Conservation (phyloP, 768 basidiomycete species). For the Pulveroboletus frians region DNA sequence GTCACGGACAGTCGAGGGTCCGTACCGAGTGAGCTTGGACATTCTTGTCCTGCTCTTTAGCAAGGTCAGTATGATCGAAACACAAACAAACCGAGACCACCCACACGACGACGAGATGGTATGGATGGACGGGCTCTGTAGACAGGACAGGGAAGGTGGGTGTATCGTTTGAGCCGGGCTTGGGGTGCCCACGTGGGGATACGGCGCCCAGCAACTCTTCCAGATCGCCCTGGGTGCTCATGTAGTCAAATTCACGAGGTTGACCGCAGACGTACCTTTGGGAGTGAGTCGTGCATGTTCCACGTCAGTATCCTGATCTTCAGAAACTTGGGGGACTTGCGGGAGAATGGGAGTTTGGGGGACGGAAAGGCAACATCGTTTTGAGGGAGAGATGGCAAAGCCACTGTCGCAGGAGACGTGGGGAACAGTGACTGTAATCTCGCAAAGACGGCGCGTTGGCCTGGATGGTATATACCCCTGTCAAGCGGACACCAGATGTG, state of each 20-base stretch:
- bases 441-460: constrained; percentile 41
- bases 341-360: constrained; percentile 20
- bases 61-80: constrained; percentile 14
- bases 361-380: constrained; percentile 20
- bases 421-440: constrained; percentile 53
- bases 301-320: constrained; percentile 71
- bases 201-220: constrained; percentile 66
- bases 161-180: constrained; percentile 19
- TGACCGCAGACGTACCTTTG: constrained; percentile 47
- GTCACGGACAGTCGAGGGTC: neutral
- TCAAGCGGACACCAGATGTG: constrained; percentile 7
- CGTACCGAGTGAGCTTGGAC: constrained; percentile 70
- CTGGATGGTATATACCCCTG: constrained; percentile 11
- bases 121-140: constrained; percentile 55
- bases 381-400: constrained; percentile 17
- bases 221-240: constrained; percentile 56
- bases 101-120: constrained; percentile 76
- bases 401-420: constrained; percentile 24
- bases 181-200: constrained; percentile 34
- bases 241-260: constrained; percentile 2
- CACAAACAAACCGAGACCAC: constrained; percentile 22
- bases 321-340: constrained; percentile 39
- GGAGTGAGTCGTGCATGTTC: constrained; percentile 84
- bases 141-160: constrained; percentile 44
- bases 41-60: constrained; percentile 68